Evolutionary conservation across 2,329 filamentous ascomycete genomes (phyloP).

Genomic region (Aspergillus uvarum): DNA sequence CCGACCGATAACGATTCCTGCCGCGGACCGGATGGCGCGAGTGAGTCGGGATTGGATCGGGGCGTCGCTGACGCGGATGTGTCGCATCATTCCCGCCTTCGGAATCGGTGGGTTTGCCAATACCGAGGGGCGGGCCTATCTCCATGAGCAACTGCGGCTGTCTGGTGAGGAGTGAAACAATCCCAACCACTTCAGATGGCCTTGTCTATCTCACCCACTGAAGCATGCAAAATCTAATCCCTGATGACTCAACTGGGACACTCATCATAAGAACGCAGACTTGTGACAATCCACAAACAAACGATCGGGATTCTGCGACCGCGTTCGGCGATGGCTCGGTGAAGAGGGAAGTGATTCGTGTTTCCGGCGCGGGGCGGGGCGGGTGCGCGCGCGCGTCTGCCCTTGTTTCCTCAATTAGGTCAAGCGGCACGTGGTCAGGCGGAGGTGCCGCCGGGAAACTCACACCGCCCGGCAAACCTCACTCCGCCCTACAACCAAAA

Average conservation of each 20-base stretch:
- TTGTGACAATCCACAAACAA: background rate
- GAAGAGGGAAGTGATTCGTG: background rate
- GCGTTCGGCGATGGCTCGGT: background rate
- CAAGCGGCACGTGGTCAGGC: background rate
- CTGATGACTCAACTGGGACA: no score
- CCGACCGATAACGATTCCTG: slow-evolving; percentile 49
- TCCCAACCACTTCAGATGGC: no score
- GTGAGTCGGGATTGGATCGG: slow-evolving; percentile 73
- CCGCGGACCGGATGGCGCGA: slow-evolving; percentile 58
- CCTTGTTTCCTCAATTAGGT: background rate
- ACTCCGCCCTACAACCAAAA: background rate
- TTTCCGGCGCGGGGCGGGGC: background rate
- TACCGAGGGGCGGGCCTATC: slow-evolving; percentile 40
- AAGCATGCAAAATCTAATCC: background rate
- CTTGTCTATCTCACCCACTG: background rate
- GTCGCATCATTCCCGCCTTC: slow-evolving; percentile 82
- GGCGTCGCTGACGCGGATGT: slow-evolving; percentile 71
- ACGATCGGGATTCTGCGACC: background rate
- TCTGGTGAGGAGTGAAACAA: slow-evolving; percentile 8
- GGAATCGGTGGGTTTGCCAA: slow-evolving; percentile 86
- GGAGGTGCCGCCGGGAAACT: background rate
- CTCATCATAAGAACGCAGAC: no score
- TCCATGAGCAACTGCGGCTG: slow-evolving; percentile 27
- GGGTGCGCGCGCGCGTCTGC: background rate
- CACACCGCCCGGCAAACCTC: background rate